Conservation (phyloP, 768 basidiomycete species). For the Trametes gibbosa region DNA sequence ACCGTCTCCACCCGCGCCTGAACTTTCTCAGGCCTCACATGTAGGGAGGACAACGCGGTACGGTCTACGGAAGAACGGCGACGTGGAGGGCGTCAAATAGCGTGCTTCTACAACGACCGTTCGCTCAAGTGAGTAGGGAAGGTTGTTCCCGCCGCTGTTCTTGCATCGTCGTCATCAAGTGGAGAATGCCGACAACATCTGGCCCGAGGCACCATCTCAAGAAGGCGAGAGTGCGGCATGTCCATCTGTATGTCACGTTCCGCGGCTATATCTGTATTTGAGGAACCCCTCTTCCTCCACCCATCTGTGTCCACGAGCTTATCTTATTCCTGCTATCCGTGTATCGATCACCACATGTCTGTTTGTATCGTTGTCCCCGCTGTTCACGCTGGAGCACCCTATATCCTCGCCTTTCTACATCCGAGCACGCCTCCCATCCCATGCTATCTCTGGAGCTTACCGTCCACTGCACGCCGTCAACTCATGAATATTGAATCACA, state of each 20-base stretch:
- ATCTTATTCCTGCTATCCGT: background rate
- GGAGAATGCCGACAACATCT: too few species aligned
- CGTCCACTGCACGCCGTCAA: background rate
- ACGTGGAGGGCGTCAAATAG: conserved; percentile 6
- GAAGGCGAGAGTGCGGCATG: too few species aligned
- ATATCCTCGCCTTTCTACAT: background rate
- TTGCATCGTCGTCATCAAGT: too few species aligned
- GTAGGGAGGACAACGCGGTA: background rate
- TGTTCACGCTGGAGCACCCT: background rate
- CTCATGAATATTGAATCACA: background rate
- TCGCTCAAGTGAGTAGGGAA: background rate
- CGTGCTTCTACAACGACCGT: too few species aligned
- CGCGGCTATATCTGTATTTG: background rate
- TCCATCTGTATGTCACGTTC: too few species aligned
- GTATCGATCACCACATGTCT: too few species aligned
- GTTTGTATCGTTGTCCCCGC: background rate
- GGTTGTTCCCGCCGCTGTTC: background rate
- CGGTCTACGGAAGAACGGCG: conserved; percentile 1
- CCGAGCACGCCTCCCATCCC: background rate
- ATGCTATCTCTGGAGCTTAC: background rate
- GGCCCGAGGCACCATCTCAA: too few species aligned
- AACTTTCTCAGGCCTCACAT: background rate
- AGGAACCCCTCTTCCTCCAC: background rate
- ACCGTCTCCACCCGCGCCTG: conserved; percentile 13
- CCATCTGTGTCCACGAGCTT: background rate